A percentile compares a stretch with the other conserved stretches of the same genome.
Evolutionary conservation across 371 early-diverging fungal species (phyloP).

Genomic region (Parasitella parasitica): DNA sequence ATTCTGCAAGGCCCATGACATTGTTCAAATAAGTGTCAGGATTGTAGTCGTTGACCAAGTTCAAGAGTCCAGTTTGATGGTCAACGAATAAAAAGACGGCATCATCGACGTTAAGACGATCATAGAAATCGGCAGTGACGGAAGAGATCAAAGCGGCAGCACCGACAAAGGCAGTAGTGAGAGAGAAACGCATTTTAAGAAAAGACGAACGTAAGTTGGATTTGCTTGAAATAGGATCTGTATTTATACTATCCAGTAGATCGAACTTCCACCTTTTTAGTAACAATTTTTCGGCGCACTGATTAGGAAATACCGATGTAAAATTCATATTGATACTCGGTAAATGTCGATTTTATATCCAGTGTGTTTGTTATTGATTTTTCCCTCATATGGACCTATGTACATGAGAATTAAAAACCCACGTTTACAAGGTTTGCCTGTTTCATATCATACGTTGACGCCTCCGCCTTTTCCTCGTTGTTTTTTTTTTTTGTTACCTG

Average conservation of each 20-base stretch:
- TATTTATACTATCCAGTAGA: background rate
- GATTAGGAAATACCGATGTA: background rate
- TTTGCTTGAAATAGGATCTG: background rate
- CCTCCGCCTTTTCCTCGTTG: no score
- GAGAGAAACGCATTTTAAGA: slow-evolving; percentile 19
- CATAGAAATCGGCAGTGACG: slow-evolving; percentile 21
- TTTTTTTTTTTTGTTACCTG: no score
- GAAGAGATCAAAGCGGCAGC: slow-evolving; percentile 13
- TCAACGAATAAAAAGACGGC: slow-evolving; percentile 28
- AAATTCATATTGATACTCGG: no score
- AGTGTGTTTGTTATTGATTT: no score
- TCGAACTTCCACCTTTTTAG: background rate
- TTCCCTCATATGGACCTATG: no score
- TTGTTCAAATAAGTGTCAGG: slow-evolving; percentile 22
- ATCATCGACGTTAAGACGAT: slow-evolving; percentile 21
- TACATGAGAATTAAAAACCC: no score
- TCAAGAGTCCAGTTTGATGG: slow-evolving; percentile 31
- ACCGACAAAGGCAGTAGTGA: slow-evolving; percentile 18
- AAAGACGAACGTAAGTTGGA: background rate
- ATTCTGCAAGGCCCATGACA: slow-evolving; percentile 31
- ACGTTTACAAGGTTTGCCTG: no score
- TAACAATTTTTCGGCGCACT: background rate
- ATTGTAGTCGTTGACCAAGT: slow-evolving; percentile 24
- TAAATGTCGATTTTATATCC: no score
- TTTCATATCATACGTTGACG: no score